These are phyloP conservation scores for Fusarium sp. DNA, from an alignment of 2,329 filamentous ascomycete species.

Conservation along the genomic window DNA sequence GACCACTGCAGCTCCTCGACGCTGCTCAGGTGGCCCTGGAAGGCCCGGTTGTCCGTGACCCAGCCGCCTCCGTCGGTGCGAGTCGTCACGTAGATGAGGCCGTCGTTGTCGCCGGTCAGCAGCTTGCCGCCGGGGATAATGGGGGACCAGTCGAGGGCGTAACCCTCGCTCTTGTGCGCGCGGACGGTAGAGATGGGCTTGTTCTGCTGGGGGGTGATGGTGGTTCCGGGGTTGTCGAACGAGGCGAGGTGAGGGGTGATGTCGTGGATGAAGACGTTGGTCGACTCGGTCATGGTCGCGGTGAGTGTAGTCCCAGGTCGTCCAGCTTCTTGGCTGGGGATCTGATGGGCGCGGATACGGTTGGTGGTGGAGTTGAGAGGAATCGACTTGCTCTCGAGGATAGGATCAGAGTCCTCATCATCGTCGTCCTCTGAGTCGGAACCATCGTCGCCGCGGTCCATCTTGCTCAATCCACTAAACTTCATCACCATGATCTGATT, in stretches of 20 bases:
- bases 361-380: constrained; percentile 90
- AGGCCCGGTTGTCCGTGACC: constrained; percentile 85
- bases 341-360: constrained; percentile 89
- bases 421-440: constrained; percentile 80
- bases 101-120: constrained; percentile 90
- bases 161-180: constrained; percentile 93
- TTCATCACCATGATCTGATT: constrained; percentile 98
- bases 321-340: constrained; percentile 76
- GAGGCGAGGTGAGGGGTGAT: constrained; percentile 88
- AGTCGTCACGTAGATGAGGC: constrained; percentile 89
- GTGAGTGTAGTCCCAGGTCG: constrained; percentile 84
- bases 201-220: constrained; percentile 84
- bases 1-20: constrained; percentile 98
- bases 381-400: constrained; percentile 92
- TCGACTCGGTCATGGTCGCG: constrained; percentile 92
- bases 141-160: constrained; percentile 97
- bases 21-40: constrained; percentile 84
- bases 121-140: constrained; percentile 82
- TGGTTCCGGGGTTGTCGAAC: constrained; percentile 89
- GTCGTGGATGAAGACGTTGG: constrained; percentile 92
- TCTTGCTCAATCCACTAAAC: constrained; percentile 89
- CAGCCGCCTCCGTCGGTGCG: constrained; percentile 89
- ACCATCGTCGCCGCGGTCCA: constrained; percentile 77
- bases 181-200: constrained; percentile 89
- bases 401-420: constrained; percentile 84